Percentiles rank a stretch among this genome's conserved stretches.
Conservation (phyloP, 495 filamentous ascomycete species). For the Trichoderma parareesei region DNA sequence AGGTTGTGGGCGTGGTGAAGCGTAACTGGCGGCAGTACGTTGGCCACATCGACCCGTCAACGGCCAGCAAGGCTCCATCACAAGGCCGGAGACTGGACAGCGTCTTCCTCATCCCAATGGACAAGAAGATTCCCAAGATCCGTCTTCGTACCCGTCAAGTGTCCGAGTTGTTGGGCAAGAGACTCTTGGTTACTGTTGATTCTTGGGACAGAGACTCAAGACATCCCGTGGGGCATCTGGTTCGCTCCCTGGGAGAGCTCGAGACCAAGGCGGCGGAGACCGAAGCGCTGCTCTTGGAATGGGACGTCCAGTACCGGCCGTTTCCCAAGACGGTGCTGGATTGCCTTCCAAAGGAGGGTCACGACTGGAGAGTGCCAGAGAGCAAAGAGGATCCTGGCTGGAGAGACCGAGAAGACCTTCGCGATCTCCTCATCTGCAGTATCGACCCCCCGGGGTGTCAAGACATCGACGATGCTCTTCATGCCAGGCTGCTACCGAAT, state of each 20-base stretch:
- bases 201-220: conserved; percentile 88
- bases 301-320: conserved; percentile 94
- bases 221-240: conserved; percentile 88
- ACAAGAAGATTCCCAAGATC: conserved; percentile 94
- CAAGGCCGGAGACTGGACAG: conserved; percentile 78
- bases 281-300: conserved; percentile 87
- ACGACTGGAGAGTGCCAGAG: conserved; percentile 83
- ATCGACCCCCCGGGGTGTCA: conserved; percentile 95
- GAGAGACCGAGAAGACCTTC: conserved; percentile 72
- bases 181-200: conserved; percentile 92
- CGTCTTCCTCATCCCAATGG: conserved; percentile 94
- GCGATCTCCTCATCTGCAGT: conserved; percentile 85
- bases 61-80: conserved; percentile 59
- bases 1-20: conserved; percentile 85
- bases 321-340: conserved; percentile 93
- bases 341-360: conserved; percentile 84
- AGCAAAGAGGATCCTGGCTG: conserved; percentile 73
- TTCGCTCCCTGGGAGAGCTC: conserved; percentile 83
- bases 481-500: conserved; percentile 75
- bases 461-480: conserved; percentile 96
- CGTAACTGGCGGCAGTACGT: conserved; percentile 98
- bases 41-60: conserved; percentile 83
- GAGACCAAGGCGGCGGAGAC: conserved; percentile 96
- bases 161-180: conserved; percentile 75
- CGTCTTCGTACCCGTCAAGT: conserved; percentile 85